Base-by-base conservation (phyloP, 139 green algal species). In the Chlamydomonas sp. region DNA sequence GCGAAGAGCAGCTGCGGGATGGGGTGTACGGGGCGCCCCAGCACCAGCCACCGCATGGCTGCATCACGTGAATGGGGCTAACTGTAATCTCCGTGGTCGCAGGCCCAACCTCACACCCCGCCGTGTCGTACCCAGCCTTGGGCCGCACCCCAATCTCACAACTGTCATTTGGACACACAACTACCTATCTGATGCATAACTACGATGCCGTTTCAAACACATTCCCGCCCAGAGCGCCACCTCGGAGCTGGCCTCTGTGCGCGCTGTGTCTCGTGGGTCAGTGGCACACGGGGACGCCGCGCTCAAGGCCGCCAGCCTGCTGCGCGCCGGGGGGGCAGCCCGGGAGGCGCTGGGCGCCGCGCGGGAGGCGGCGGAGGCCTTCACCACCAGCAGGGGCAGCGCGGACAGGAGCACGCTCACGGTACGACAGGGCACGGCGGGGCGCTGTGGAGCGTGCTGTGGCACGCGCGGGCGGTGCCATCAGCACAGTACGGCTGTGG, bases 341-440 rank as follows among this genome's bases (percentile, higher is more conserved):
- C 7, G 59, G 18, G 81, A 63, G 59, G 81, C 81, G 60, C 69
- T 86, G 69, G 81, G 69, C 1, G 81, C 81, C 3, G 81, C 81
- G 4, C 59, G 60, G 58, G 81, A 79, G 81, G 81, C 81, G 59
- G 69, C 81, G 14, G 81, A 86, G 6, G 81, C 62, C 59, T 77
- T 59, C 17, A 18, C 31, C 8, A 3, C 3, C 1, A 31, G 79
- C 31, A 59, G 79, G 49, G 59, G 79, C 49, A 4, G 49, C 66
- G 66, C 66, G 3, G 5, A 7, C 8, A 61, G 73, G 15, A 12
- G 73, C 8, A 5, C 31, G 73, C 1, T 14, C 61, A 31, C 73
- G 31, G 61, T 73, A 15, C 8, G 10, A 15, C 10, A 18, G 8
- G 18, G 67, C 67, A 4, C 3, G 3, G 10, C 67, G 14, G 0